Conservation (phyloP, 139 green algal species). For the Choricystis sp. region DNA sequence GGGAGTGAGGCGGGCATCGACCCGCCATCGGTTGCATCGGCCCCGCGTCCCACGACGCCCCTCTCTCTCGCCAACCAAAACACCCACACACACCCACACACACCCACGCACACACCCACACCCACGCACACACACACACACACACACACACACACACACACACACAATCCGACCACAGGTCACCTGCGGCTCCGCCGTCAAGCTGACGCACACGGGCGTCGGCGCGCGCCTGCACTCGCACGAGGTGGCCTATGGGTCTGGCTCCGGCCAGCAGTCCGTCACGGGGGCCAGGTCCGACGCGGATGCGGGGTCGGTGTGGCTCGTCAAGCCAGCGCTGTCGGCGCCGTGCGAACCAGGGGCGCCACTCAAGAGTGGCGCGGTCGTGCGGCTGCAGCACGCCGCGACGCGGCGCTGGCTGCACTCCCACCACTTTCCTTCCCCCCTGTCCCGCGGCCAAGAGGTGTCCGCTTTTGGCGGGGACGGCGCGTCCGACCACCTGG, state of each 20-base stretch:
- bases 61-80: too few relatives aligned
- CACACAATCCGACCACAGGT: too few relatives aligned
- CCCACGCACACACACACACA: too few relatives aligned
- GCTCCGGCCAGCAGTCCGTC: conserved; percentile 29
- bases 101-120: too few relatives aligned
- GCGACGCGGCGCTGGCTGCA: conserved; percentile 30
- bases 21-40: too few relatives aligned
- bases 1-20: too few relatives aligned
- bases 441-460: conserved; percentile 23
- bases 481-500: not conserved
- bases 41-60: too few relatives aligned
- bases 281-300: conserved; percentile 5
- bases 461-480: conserved; percentile 1
- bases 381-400: conserved; percentile 22
- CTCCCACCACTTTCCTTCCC: conserved; percentile 20
- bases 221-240: conserved; percentile 21
- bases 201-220: conserved; percentile 13
- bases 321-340: not conserved
- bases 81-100: too few relatives aligned
- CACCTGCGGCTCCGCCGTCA: conserved; percentile 17
- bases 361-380: conserved; percentile 4
- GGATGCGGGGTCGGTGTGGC: not conserved
- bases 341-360: not conserved
- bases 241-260: conserved; percentile 22
- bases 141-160: too few relatives aligned